These are phyloP conservation scores for Tylopilus orsonianus DNA, from an alignment of 1,284 basidiomycete species.

Conservation along the genomic window DNA sequence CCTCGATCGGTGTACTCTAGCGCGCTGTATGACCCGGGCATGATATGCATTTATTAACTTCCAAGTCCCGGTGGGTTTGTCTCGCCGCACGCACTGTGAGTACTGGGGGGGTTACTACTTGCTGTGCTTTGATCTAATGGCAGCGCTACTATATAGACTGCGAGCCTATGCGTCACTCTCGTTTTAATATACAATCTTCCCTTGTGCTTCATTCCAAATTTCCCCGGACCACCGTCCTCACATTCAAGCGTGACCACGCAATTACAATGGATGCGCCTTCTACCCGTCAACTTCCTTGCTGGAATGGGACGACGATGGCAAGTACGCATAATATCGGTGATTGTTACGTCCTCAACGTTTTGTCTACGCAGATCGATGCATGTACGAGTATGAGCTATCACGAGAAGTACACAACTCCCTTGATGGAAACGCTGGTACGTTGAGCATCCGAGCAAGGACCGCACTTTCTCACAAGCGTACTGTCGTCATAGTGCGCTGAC, in stretches of 20 bases:
- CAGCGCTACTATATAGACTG: conserved; percentile 26
- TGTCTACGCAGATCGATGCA: conserved; percentile 12
- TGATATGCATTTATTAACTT: not conserved
- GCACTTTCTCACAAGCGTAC: not conserved
- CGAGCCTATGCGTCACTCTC: not conserved
- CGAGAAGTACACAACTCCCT: conserved; percentile 3
- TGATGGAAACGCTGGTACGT: conserved; percentile 11
- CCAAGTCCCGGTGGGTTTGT: conserved; percentile 1
- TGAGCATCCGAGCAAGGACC: not conserved
- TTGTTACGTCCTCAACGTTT: not conserved
- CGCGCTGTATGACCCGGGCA: not conserved
- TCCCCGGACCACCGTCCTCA: not conserved
- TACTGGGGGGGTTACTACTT: not conserved
- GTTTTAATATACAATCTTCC: conserved; percentile 2
- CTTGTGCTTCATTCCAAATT: too few relatives aligned
- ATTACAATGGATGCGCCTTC: conserved; percentile 22
- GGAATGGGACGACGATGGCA: conserved; percentile 14
- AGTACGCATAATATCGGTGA: not conserved
- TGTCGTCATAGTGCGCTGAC: conserved; percentile 2
- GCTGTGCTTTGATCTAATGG: conserved; percentile 27
- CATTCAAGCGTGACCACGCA: not conserved
- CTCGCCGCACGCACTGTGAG: conserved; percentile 8
- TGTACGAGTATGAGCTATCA: not conserved
- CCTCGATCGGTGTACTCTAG: not conserved
- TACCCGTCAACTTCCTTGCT: not conserved